Percentiles rank a stretch among this genome's conserved stretches.
Evolutionary conservation across 768 basidiomycete genomes (phyloP).

Genomic region (Lactarius akahatsu): DNA sequence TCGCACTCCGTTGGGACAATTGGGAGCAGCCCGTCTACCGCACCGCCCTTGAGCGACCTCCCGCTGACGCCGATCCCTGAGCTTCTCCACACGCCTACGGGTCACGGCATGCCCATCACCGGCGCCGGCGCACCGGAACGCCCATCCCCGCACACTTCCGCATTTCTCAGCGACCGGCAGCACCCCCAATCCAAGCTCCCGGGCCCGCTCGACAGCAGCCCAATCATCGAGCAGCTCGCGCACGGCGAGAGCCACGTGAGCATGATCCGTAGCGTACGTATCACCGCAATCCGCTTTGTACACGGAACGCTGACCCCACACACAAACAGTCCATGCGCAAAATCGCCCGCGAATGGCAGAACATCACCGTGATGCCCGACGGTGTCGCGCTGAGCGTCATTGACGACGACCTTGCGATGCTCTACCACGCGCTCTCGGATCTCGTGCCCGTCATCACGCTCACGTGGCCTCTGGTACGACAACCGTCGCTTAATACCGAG

Average conservation of each 20-base stretch:
- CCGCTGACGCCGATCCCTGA: constrained; percentile 27
- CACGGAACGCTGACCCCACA: background rate
- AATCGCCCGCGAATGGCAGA: constrained; percentile 19
- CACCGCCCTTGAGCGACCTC: constrained; percentile 23
- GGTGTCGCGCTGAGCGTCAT: constrained; percentile 7
- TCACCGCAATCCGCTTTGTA: too few relatives aligned
- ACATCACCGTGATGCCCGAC: constrained; percentile 17
- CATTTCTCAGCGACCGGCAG: background rate
- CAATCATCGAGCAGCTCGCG: constrained; percentile 8
- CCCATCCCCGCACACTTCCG: background rate
- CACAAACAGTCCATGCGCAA: constrained; percentile 1
- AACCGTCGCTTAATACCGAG: constrained; percentile 18
- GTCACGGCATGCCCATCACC: background rate
- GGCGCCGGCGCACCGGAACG: background rate
- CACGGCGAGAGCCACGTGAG: constrained; percentile 3
- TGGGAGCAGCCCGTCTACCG: constrained; percentile 21
- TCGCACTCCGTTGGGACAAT: constrained; percentile 16
- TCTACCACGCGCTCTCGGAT: constrained; percentile 5
- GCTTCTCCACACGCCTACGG: constrained; percentile 21
- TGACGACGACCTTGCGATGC: constrained; percentile 11
- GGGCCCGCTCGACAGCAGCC: constrained; percentile 10
- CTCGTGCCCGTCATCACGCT: constrained; percentile 13
- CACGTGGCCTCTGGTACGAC: constrained; percentile 18
- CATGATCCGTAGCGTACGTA: constrained; percentile 16
- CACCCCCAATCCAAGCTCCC: constrained; percentile 8